Conservation (phyloP, 345 rosid species). For the Hibiscus tridactylites region DNA sequence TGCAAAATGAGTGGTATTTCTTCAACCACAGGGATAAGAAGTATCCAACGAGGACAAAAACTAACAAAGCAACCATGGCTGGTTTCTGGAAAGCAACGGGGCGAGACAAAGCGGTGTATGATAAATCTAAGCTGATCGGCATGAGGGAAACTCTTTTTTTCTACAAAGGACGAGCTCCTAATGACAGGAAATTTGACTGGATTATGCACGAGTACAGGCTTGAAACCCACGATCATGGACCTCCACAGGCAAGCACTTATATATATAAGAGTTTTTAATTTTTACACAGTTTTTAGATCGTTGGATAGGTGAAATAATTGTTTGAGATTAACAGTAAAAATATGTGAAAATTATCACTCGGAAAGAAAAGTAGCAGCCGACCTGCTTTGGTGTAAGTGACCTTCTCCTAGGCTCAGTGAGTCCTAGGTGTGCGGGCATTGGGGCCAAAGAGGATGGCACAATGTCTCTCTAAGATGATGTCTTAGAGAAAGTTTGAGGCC, state of each 20-base stretch:
- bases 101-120: constrained; percentile 85
- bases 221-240: constrained; percentile 81
- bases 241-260: constrained; percentile 39
- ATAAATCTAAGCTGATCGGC: constrained; percentile 75
- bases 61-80: constrained; percentile 90
- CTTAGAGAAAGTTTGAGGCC: too few relatives aligned
- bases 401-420: too few relatives aligned
- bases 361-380: too few relatives aligned
- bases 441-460: too few relatives aligned
- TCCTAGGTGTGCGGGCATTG: too few relatives aligned
- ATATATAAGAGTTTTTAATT: too few relatives aligned
- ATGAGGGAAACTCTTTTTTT: constrained; percentile 96
- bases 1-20: constrained; percentile 92
- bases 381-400: too few relatives aligned
- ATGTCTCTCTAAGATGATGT: too few relatives aligned
- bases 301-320: too few relatives aligned
- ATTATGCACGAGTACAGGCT: constrained; percentile 98
- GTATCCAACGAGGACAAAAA: constrained; percentile 94
- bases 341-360: too few relatives aligned
- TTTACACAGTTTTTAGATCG: too few relatives aligned
- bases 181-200: constrained; percentile 93
- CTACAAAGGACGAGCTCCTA: constrained; percentile 91
- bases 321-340: too few relatives aligned
- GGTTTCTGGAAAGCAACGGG: constrained; percentile 99
- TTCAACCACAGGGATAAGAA: constrained; percentile 96